Conservation (phyloP, 768 basidiomycete species). For the Lactarius tabidus region DNA sequence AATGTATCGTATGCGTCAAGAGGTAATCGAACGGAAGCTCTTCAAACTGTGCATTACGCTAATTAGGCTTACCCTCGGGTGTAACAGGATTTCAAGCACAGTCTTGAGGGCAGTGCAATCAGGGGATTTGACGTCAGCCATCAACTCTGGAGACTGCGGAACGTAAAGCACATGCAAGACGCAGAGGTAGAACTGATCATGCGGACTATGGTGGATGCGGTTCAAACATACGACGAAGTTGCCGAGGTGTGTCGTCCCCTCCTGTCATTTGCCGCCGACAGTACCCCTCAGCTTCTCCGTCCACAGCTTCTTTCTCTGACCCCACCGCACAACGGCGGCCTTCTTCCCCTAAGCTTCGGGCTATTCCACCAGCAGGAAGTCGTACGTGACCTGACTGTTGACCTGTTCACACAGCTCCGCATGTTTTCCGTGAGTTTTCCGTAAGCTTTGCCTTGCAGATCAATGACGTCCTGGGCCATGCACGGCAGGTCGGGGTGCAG, state of each 20-base stretch:
- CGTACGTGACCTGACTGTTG: conserved; percentile 75
- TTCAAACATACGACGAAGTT: conserved; percentile 82
- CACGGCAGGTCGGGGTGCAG: conserved; percentile 64
- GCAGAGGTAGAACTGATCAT: conserved; percentile 73
- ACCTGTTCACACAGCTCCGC: conserved; percentile 78
- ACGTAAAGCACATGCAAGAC: conserved; percentile 66
- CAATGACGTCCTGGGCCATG: neutral
- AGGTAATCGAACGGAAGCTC: conserved; percentile 39
- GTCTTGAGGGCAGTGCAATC: conserved; percentile 53
- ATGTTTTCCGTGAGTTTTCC: conserved; percentile 58
- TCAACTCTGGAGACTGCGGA: conserved; percentile 78
- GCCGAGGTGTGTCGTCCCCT: conserved; percentile 59
- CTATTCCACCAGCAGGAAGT: conserved; percentile 83
- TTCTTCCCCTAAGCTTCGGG: conserved; percentile 82
- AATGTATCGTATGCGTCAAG: conserved; percentile 67
- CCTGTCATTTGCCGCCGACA: neutral
- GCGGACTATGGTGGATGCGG: conserved; percentile 62
- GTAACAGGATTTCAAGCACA: conserved; percentile 62
- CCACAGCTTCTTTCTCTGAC: conserved; percentile 73
- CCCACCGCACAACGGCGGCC: conserved; percentile 74
- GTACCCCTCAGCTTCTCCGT: conserved; percentile 1
- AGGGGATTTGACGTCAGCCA: conserved; percentile 81
- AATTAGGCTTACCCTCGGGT: conserved; percentile 6
- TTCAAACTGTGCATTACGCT: neutral
- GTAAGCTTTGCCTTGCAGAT: conserved; percentile 10